Conservation (phyloP, 768 basidiomycete species). For the Pulveroboletus sp. region DNA sequence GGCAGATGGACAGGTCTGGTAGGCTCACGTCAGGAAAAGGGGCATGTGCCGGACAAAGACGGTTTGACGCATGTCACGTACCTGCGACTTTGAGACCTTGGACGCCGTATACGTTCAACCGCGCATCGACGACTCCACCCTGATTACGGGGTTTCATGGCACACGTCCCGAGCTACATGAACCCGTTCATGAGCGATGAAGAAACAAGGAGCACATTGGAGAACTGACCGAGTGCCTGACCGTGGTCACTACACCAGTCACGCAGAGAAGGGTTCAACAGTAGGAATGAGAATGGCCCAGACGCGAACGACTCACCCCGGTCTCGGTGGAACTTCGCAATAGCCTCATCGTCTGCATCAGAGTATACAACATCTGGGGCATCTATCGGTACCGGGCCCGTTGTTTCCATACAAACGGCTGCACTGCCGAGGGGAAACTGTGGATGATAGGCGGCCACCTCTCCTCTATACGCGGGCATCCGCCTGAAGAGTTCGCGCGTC, state of each 20-base stretch:
- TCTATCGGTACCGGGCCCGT: constrained; percentile 19
- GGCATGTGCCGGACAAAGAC: too few species aligned
- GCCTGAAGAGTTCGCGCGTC: constrained; percentile 48
- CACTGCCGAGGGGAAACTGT: constrained; percentile 25
- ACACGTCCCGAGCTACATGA: constrained; percentile 55
- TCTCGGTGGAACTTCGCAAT: constrained; percentile 26
- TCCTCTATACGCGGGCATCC: constrained; percentile 38
- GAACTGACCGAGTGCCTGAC: constrained; percentile 16
- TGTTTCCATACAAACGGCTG: constrained; percentile 21
- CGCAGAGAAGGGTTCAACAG: neutral
- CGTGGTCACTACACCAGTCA: constrained; percentile 1
- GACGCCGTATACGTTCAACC: constrained; percentile 60
- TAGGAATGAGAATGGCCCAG: too few species aligned
- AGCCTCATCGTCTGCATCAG: constrained; percentile 31
- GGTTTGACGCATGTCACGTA: constrained; percentile 14
- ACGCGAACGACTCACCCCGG: constrained; percentile 2
- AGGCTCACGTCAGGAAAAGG: neutral
- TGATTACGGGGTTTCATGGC: constrained; percentile 59
- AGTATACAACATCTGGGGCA: constrained; percentile 32
- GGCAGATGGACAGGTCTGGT: constrained; percentile 37
- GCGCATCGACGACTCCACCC: constrained; percentile 59
- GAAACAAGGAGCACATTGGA: too few species aligned
- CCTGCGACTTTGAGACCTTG: constrained; percentile 57
- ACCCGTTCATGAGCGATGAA: neutral
- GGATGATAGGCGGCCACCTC: constrained; percentile 21